Evolutionary conservation across 2,329 filamentous ascomycete species (phyloP).

Genomic region (Dactylonectria estremocensis): DNA sequence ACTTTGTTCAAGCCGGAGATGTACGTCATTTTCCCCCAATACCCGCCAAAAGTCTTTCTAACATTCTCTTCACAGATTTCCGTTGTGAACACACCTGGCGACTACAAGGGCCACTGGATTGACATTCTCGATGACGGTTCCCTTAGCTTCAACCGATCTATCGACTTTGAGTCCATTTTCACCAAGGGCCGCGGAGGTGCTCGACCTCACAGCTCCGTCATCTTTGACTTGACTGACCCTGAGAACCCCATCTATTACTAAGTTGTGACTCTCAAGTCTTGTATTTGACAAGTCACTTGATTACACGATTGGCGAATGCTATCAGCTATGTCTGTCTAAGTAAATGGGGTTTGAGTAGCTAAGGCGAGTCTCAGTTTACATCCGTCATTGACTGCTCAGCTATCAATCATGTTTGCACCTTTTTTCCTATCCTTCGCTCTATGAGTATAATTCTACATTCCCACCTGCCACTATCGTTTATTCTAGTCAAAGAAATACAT

Average conservation of each 20-base stretch:
- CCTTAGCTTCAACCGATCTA: slow-evolving; percentile 72
- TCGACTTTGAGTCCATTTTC: slow-evolving; percentile 70
- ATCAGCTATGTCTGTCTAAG: too few species aligned
- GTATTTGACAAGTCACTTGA: too few species aligned
- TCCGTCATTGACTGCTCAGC: too few species aligned
- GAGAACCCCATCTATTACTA: slow-evolving; percentile 66
- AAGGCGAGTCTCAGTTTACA: too few species aligned
- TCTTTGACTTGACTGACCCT: slow-evolving; percentile 71
- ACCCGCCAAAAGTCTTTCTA: neutral
- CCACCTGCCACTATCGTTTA: too few species aligned
- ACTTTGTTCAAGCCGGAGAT: slow-evolving; percentile 75
- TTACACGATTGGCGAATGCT: too few species aligned
- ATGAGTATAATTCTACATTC: too few species aligned
- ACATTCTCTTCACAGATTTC: slow-evolving; percentile 59
- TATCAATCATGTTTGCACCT: too few species aligned
- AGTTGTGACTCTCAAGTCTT: neutral
- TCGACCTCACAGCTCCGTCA: slow-evolving; percentile 69
- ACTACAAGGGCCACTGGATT: slow-evolving; percentile 75
- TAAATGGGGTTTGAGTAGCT: too few species aligned
- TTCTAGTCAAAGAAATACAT: too few species aligned
- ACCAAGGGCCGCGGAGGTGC: slow-evolving; percentile 67
- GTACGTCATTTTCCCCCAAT: slow-evolving; percentile 37
- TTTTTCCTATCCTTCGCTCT: too few species aligned
- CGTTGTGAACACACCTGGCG: slow-evolving; percentile 72
- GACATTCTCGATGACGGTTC: slow-evolving; percentile 69